Conservation (phyloP, 139 green algal genomes). For the Gonium pectorale region DNA sequence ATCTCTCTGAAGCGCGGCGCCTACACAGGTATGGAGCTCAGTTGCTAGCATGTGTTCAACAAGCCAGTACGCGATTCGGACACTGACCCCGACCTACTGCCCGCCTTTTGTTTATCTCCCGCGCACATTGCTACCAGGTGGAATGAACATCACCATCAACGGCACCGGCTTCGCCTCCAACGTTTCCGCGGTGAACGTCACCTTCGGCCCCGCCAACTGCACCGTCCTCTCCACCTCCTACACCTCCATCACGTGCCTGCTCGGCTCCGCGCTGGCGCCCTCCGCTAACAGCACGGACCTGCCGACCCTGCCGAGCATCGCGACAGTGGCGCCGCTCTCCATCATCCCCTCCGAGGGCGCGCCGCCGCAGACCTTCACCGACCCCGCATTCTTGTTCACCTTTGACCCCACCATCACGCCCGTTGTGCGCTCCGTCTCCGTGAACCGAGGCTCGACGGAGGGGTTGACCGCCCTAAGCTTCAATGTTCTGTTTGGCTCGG, state of each 20-base stretch:
- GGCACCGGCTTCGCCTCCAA: slow-evolving; percentile 45
- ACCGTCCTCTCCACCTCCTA: too few relatives aligned
- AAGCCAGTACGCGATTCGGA: too few relatives aligned
- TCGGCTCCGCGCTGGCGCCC: too few relatives aligned
- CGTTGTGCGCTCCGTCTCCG: slow-evolving; percentile 42
- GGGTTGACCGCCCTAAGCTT: slow-evolving; percentile 65
- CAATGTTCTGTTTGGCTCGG: too few relatives aligned
- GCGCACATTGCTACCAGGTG: too few relatives aligned
- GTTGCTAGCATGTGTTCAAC: too few relatives aligned
- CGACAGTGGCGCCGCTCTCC: background rate
- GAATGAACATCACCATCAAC: slow-evolving; percentile 40
- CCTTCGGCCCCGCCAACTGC: slow-evolving; percentile 20
- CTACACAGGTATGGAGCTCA: too few relatives aligned
- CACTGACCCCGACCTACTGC: too few relatives aligned
- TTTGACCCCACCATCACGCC: slow-evolving; percentile 54
- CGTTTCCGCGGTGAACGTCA: background rate
- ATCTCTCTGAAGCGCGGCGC: background rate
- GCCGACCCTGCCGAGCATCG: slow-evolving; percentile 31
- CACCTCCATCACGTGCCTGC: too few relatives aligned
- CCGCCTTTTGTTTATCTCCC: too few relatives aligned
- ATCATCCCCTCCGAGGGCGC: slow-evolving; percentile 16
- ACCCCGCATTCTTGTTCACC: slow-evolving; percentile 42
- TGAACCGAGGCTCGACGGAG: slow-evolving; percentile 63
- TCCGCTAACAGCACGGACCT: background rate
- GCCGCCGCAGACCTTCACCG: background rate